These are phyloP conservation scores for Aspergillus terreus DNA, from an alignment of 2,329 filamentous ascomycete species.

Conservation along the genomic window DNA sequence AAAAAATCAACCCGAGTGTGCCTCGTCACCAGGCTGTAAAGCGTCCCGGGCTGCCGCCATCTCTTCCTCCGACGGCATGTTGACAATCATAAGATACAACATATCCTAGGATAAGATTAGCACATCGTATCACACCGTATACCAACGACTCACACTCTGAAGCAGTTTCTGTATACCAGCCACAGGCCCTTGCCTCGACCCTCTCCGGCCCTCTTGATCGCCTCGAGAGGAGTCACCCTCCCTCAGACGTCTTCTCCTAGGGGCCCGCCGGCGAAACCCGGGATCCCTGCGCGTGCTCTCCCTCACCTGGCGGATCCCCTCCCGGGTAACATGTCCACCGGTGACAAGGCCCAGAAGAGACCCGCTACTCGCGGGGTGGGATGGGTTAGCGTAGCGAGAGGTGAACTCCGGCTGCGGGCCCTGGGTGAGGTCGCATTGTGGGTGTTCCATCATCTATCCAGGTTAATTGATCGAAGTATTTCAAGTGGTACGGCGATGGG, in stretches of 20 bases:
- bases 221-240: not conserved
- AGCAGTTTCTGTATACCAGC: constrained; percentile 21
- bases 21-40: not conserved
- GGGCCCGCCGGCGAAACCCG: not conserved
- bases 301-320: constrained; percentile 3
- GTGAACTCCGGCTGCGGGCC: constrained; percentile 37
- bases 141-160: constrained; percentile 21
- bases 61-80: constrained; percentile 46
- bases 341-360: constrained; percentile 46
- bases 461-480: not conserved
- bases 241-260: not conserved
- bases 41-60: constrained; percentile 20
- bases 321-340: constrained; percentile 39
- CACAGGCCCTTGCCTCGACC: not conserved
- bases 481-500: not conserved
- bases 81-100: constrained; percentile 51
- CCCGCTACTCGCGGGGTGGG: constrained; percentile 49
- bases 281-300: constrained; percentile 8
- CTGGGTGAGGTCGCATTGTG: constrained; percentile 35
- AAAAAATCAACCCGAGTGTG: too few relatives aligned
- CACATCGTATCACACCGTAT: not conserved
- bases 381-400: constrained; percentile 51
- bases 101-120: constrained; percentile 37
- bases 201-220: not conserved
- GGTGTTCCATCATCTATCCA: constrained; percentile 35